Evolutionary conservation across 1,139 yeast species (phyloP).

Genomic region (Taphrina deformans): DNA sequence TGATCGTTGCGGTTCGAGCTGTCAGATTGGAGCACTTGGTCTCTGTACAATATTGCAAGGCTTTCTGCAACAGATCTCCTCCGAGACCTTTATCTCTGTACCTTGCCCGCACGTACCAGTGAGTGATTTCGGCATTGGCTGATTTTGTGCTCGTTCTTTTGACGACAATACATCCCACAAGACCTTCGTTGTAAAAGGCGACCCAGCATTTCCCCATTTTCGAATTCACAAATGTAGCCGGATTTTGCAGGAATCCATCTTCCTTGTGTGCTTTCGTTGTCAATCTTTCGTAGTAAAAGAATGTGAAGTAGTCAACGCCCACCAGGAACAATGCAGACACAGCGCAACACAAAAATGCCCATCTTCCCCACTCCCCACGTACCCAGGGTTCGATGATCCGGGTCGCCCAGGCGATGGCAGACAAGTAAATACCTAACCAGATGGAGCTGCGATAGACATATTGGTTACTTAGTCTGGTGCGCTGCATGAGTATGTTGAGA

Average conservation of each 20-base stretch:
- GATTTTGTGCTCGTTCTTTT: background rate
- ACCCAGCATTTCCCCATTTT: slow-evolving; percentile 16
- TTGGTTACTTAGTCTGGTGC: slow-evolving; percentile 22
- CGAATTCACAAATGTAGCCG: background rate
- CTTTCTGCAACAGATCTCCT: slow-evolving; percentile 14
- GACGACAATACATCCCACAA: slow-evolving; percentile 13
- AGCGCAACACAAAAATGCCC: slow-evolving; percentile 22
- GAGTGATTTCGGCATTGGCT: background rate
- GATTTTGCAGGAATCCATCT: slow-evolving; percentile 8
- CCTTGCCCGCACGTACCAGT: slow-evolving; percentile 23
- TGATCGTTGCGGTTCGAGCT: slow-evolving; percentile 5
- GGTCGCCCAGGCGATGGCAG: slow-evolving; percentile 17
- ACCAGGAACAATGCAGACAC: slow-evolving; percentile 25
- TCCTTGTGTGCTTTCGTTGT: background rate
- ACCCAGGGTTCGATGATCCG: slow-evolving; percentile 17
- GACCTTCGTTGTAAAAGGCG: slow-evolving; percentile 3
- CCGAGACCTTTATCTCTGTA: slow-evolving; percentile 28
- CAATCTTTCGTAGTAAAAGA: slow-evolving; percentile 7
- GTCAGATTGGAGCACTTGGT: background rate
- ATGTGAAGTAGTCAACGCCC: slow-evolving; percentile 20
- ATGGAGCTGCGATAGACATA: slow-evolving; percentile 16
- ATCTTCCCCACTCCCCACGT: slow-evolving; percentile 25
- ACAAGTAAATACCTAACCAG: slow-evolving; percentile 9
- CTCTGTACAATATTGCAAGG: background rate
- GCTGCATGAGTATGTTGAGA: slow-evolving; percentile 27